These are phyloP conservation scores for Kazachstania taianensis DNA, from an alignment of 805 yeast species.

Conservation along the genomic window DNA sequence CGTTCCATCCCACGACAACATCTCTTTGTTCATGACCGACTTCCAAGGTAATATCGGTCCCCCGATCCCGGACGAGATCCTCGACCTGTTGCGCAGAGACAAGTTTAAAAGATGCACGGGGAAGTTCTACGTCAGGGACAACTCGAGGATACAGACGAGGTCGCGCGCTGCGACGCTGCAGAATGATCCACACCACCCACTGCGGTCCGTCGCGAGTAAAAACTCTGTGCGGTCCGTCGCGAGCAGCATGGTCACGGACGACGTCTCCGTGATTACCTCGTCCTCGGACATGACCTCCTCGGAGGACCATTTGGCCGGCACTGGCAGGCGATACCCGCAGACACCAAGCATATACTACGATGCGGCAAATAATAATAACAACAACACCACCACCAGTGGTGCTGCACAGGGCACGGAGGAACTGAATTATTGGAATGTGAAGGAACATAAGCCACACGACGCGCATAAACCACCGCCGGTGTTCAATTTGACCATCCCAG, in stretches of 20 bases:
- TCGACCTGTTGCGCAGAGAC: slow-evolving; percentile 31
- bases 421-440: slow-evolving; percentile 22
- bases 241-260: slow-evolving; percentile 21
- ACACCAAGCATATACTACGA: slow-evolving; percentile 29
- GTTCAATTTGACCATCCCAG: not conserved
- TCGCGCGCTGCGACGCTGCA: slow-evolving; percentile 13
- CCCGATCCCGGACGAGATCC: slow-evolving; percentile 40
- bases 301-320: slow-evolving; percentile 21
- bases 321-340: slow-evolving; percentile 22
- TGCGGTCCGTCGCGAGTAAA: slow-evolving; percentile 19
- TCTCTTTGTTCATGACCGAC: slow-evolving; percentile 55
- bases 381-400: slow-evolving; percentile 1
- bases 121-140: slow-evolving; percentile 23
- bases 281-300: slow-evolving; percentile 25
- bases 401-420: slow-evolving; percentile 15
- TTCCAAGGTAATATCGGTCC: slow-evolving; percentile 51
- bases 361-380: slow-evolving; percentile 5
- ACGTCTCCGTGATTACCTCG: slow-evolving; percentile 20
- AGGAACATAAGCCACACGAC: slow-evolving; percentile 10
- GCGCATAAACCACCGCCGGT: not conserved
- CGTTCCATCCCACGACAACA: slow-evolving; percentile 17
- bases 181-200: slow-evolving; percentile 10
- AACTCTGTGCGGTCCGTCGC: slow-evolving; percentile 21
- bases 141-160: slow-evolving; percentile 11
- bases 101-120: slow-evolving; percentile 27